phyloP scores from a whole-genome alignment of 495 filamentous ascomycete species.

The Penicillium longicatenatum region DNA sequence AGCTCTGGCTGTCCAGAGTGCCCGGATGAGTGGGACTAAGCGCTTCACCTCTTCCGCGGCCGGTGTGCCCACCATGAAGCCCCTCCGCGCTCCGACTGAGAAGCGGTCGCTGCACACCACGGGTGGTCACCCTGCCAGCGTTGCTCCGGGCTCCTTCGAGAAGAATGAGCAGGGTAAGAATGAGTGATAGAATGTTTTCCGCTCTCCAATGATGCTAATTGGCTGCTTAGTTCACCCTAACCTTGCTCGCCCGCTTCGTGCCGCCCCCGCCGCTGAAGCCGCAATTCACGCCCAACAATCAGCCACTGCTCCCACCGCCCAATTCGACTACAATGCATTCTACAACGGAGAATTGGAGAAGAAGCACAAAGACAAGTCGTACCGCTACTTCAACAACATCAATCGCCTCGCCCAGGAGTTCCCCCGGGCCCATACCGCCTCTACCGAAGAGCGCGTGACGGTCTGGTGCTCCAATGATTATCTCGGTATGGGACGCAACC shows the following conservation, averaged over 20 bases:
- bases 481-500: slow-evolving; percentile 94
- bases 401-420: slow-evolving; percentile 97
- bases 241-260: slow-evolving; percentile 19
- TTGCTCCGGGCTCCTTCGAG: slow-evolving; percentile 64
- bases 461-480: slow-evolving; percentile 99
- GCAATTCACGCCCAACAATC: slow-evolving; percentile 32
- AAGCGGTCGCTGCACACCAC: slow-evolving; percentile 83
- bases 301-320: slow-evolving; percentile 49
- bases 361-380: slow-evolving; percentile 99
- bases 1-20: slow-evolving; percentile 87
- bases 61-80: slow-evolving; percentile 38
- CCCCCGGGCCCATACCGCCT: slow-evolving; percentile 88
- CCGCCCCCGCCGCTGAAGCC: slow-evolving; percentile 25
- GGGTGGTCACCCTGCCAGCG: slow-evolving; percentile 68
- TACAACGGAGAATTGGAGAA: slow-evolving; percentile 88
- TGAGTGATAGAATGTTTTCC: not conserved
- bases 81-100: slow-evolving; percentile 34
- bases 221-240: slow-evolving; percentile 28
- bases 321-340: slow-evolving; percentile 90
- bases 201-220: slow-evolving; percentile 12
- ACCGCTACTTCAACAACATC: slow-evolving; percentile 99
- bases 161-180: slow-evolving; percentile 60
- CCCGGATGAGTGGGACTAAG: slow-evolving; percentile 52
- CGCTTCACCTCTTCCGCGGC: slow-evolving; percentile 46
- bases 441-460: slow-evolving; percentile 83